These are phyloP conservation scores for Triticum dicoccoides DNA, from an alignment of 176 grass and related monocot species.

Conservation along the genomic window DNA sequence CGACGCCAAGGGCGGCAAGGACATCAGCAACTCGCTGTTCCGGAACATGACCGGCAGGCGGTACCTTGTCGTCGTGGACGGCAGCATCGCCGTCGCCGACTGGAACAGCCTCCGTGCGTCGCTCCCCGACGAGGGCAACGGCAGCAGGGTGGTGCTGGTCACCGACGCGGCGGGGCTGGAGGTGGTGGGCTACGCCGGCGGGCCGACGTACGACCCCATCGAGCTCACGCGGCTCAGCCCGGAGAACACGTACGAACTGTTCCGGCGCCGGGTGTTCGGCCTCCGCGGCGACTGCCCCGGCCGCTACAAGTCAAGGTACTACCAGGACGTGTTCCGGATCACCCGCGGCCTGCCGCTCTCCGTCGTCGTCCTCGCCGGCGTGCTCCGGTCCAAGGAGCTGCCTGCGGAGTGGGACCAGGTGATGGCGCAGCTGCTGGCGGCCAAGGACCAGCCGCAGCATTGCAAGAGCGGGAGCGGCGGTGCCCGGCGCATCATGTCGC, in stretches of 20 bases:
- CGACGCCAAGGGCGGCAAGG: not conserved
- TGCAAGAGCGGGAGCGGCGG: not conserved
- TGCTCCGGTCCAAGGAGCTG: conserved; percentile 41
- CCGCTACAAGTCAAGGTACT: conserved; percentile 38
- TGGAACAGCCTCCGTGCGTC: conserved; percentile 46
- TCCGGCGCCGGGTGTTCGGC: conserved; percentile 51
- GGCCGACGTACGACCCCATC: not conserved
- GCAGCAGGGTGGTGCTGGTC: conserved; percentile 45
- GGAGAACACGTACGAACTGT: conserved; percentile 47
- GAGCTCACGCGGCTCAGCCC: conserved; percentile 24
- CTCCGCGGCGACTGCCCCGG: conserved; percentile 36
- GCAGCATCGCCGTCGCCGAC: conserved; percentile 18
- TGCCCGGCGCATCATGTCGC: conserved; percentile 30
- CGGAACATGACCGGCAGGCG: conserved; percentile 25
- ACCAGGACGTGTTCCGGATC: conserved; percentile 46
- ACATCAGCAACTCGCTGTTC: conserved; percentile 31
- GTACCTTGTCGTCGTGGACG: conserved; percentile 49
- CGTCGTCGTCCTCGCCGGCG: conserved; percentile 45
- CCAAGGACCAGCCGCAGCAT: conserved; percentile 10
- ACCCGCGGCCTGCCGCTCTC: conserved; percentile 46
- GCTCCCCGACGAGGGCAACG: conserved; percentile 54
- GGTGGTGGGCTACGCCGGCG: not conserved
- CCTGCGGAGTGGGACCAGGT: conserved; percentile 53
- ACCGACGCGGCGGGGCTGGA: conserved; percentile 20
- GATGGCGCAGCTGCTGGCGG: conserved; percentile 39